A percentile compares a stretch with the other conserved stretches of the same genome.
Evolutionary conservation across 441 rosid species (phyloP).

Genomic region (Adansonia rubrostipa): DNA sequence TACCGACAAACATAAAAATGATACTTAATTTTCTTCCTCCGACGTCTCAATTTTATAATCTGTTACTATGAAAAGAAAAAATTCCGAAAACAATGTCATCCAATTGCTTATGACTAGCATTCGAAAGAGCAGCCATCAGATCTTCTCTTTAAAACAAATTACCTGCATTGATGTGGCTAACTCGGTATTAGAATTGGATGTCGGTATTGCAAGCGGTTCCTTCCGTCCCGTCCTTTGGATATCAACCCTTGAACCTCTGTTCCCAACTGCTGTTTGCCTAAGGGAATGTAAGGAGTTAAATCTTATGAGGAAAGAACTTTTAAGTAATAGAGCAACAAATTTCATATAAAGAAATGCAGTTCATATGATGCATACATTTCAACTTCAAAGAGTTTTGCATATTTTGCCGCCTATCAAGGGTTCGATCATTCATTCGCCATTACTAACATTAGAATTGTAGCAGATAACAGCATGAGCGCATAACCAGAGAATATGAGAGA

Average conservation of each 20-base stretch:
- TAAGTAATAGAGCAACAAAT: not conserved
- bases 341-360: too few species aligned
- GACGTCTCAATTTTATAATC: not conserved
- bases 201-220: constrained; percentile 34
- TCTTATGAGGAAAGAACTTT: not conserved
- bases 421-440: not conserved
- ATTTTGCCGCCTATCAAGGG: not conserved
- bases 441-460: not conserved
- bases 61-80: not conserved
- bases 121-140: not conserved
- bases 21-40: not conserved
- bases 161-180: constrained; percentile 56
- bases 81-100: not conserved
- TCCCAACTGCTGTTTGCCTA: constrained; percentile 52
- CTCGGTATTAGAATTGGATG: constrained; percentile 40
- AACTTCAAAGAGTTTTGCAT: not conserved
- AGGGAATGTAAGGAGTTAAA: constrained; percentile 26
- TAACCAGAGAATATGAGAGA: not conserved
- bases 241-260: constrained; percentile 43
- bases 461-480: not conserved
- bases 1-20: not conserved
- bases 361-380: not conserved
- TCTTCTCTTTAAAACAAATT: not conserved
- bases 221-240: constrained; percentile 47
- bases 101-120: not conserved